phyloP scores from a whole-genome alignment of 2,329 filamentous ascomycete species.

The Cordyceps cateniannulata region DNA sequence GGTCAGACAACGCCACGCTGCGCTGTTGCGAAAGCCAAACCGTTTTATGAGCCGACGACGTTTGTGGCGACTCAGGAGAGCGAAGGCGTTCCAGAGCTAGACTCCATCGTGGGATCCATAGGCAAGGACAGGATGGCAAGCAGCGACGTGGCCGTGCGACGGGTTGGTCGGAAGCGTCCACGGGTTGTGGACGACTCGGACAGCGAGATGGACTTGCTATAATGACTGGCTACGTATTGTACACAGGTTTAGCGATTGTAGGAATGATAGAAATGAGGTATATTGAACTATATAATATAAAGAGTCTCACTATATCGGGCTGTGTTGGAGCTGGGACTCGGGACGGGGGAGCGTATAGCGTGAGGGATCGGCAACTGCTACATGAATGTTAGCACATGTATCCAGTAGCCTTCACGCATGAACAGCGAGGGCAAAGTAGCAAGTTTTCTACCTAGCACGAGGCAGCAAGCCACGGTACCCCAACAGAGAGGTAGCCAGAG shows the following conservation, averaged over 20 bases:
- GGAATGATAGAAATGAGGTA: background rate
- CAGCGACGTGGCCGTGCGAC: background rate
- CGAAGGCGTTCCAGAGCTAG: slow-evolving; percentile 31
- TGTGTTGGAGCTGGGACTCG: background rate
- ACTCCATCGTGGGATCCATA: slow-evolving; percentile 17
- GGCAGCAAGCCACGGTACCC: background rate
- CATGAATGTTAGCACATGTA: slow-evolving; percentile 3
- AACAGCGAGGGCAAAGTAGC: background rate
- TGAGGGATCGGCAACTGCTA: background rate
- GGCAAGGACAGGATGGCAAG: background rate
- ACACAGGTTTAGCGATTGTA: background rate
- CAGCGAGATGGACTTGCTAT: slow-evolving; percentile 13
- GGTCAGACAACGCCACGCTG: slow-evolving; percentile 16
- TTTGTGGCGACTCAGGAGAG: slow-evolving; percentile 36
- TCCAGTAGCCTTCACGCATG: background rate
- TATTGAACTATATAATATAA: slow-evolving; percentile 2
- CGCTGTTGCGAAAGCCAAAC: slow-evolving; percentile 23
- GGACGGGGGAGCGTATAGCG: no score
- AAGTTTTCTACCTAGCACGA: background rate
- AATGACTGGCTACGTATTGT: background rate
- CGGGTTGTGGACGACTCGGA: slow-evolving; percentile 18
- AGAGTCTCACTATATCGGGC: no score
- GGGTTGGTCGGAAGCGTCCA: slow-evolving; percentile 2
- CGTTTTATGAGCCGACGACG: slow-evolving; percentile 32
- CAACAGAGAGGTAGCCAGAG: background rate